Conservation (phyloP, 306 rosid genomes). For the Aeschynomene evenia region DNA sequence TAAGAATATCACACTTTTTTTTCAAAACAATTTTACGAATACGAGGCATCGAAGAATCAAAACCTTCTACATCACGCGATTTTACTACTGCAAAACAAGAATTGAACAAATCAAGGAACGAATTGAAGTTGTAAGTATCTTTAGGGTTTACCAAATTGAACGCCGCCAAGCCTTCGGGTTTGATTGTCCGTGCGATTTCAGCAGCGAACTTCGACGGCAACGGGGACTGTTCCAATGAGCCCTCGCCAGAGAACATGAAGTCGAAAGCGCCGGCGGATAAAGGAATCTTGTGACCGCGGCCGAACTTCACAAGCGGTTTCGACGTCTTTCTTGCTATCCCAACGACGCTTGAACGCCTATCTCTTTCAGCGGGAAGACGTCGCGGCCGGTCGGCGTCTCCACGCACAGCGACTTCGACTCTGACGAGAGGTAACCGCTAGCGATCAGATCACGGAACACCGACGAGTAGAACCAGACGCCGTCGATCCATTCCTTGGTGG, state of each 20-base stretch:
- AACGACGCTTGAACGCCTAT: constrained; percentile 58
- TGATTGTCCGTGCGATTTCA: constrained; percentile 78
- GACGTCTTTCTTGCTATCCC: constrained; percentile 71
- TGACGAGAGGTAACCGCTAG: constrained; percentile 62
- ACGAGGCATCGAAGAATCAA: constrained; percentile 59
- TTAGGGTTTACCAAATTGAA: constrained; percentile 64
- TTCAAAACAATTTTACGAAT: constrained; percentile 72
- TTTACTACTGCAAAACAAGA: too few relatives aligned
- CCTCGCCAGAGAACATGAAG: too few relatives aligned
- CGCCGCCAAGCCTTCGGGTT: constrained; percentile 80
- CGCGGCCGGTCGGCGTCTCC: constrained; percentile 71
- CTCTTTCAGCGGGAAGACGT: constrained; percentile 68
- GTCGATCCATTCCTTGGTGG: too few relatives aligned
- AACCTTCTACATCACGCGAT: constrained; percentile 61
- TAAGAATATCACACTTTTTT: constrained; percentile 49
- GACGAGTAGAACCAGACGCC: constrained; percentile 75
- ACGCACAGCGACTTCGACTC: constrained; percentile 62
- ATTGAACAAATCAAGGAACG: too few relatives aligned
- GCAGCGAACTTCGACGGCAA: too few relatives aligned
- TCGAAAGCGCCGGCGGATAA: too few relatives aligned
- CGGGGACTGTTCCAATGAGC: too few relatives aligned
- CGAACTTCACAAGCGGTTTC: too few relatives aligned
- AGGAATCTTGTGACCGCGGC: too few relatives aligned
- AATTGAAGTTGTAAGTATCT: too few relatives aligned
- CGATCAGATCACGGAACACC: constrained; percentile 65